phyloP scores from a whole-genome alignment of 768 basidiomycete species.

The Phylloporus rhodoxanthus region DNA sequence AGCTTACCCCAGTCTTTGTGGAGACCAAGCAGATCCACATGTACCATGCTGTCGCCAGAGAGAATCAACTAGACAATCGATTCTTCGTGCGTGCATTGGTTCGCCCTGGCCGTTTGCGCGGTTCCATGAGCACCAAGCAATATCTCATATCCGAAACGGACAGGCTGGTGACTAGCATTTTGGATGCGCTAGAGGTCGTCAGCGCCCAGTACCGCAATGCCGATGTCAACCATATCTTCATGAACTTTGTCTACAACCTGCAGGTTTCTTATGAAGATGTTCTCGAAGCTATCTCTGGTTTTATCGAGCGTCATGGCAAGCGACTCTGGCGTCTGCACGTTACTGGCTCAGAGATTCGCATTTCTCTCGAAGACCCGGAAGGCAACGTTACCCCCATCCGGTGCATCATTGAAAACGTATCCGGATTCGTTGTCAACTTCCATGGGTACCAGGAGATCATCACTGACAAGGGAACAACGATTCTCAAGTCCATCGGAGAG shows the following conservation, averaged over 20 bases:
- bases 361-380: slow-evolving; percentile 88
- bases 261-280: slow-evolving; percentile 95
- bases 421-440: slow-evolving; percentile 97
- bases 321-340: slow-evolving; percentile 97
- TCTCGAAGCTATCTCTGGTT: slow-evolving; percentile 94
- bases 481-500: slow-evolving; percentile 96
- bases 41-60: slow-evolving; percentile 90
- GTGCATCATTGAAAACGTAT: slow-evolving; percentile 97
- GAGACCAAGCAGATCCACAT: slow-evolving; percentile 98
- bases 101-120: slow-evolving; percentile 89
- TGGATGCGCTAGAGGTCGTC: slow-evolving; percentile 94
- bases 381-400: slow-evolving; percentile 95
- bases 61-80: slow-evolving; percentile 95
- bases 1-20: slow-evolving; percentile 91
- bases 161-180: slow-evolving; percentile 85
- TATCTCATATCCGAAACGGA: slow-evolving; percentile 99
- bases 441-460: slow-evolving; percentile 97
- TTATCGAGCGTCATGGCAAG: slow-evolving; percentile 98
- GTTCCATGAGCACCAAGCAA: slow-evolving; percentile 90
- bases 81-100: slow-evolving; percentile 98
- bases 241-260: slow-evolving; percentile 98
- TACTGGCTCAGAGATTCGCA: slow-evolving; percentile 95
- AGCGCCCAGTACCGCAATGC: slow-evolving; percentile 84
- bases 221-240: slow-evolving; percentile 97
- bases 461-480: slow-evolving; percentile 91